These are phyloP conservation scores for Saururus chinensis DNA, from an alignment of 164 flowering plant species.

Conservation along the genomic window DNA sequence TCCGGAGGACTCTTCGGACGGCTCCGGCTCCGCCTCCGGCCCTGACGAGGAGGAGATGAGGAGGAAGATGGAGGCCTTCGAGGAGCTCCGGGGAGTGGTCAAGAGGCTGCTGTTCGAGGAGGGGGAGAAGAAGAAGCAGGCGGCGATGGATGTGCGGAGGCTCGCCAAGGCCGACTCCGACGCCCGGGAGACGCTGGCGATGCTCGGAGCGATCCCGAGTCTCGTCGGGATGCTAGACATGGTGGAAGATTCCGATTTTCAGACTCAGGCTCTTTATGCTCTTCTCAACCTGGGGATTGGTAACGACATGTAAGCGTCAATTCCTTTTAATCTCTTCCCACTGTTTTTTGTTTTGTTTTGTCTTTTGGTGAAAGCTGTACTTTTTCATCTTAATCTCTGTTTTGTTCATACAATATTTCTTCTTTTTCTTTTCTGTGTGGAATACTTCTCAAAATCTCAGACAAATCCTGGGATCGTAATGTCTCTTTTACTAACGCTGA, in stretches of 20 bases:
- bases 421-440: no score
- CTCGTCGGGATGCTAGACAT: conserved; percentile 66
- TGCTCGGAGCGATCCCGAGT: conserved; percentile 89
- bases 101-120: conserved; percentile 28
- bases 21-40: not conserved
- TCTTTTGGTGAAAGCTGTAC: not conserved
- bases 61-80: conserved; percentile 49
- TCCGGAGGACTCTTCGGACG: conserved; percentile 9
- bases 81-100: conserved; percentile 43
- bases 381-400: not conserved
- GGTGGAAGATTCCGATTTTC: conserved; percentile 22
- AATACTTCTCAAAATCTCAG: no score
- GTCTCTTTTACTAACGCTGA: no score
- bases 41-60: conserved; percentile 23
- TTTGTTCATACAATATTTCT: not conserved
- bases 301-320: conserved; percentile 49
- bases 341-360: not conserved
- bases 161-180: conserved; percentile 58
- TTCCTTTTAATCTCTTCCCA: not conserved
- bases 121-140: conserved; percentile 20
- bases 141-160: conserved; percentile 42
- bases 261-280: conserved; percentile 68
- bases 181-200: conserved; percentile 58
- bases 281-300: conserved; percentile 80
- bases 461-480: no score